Conservation (phyloP, 176 grass and related monocot species). For the Rhipidocladum racemiflorum region DNA sequence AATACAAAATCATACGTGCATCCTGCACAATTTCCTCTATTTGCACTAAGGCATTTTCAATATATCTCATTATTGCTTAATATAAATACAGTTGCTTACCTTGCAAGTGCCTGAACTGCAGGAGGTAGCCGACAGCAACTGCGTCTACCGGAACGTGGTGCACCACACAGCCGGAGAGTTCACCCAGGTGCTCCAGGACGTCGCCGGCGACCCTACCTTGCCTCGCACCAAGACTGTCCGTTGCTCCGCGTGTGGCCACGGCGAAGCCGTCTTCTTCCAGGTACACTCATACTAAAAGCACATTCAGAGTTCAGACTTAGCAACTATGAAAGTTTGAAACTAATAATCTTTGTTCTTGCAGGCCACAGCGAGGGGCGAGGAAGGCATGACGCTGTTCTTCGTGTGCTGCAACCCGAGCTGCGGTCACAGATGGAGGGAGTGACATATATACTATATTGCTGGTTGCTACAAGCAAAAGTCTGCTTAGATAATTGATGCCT, state of each 20-base stretch:
- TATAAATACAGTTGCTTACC: not conserved
- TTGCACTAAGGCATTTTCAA: not conserved
- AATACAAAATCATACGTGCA: too few species aligned
- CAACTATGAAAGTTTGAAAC: not conserved
- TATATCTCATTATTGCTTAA: not conserved
- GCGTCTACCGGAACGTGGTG: slow-evolving; percentile 59
- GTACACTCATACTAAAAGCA: not conserved
- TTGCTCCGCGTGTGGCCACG: slow-evolving; percentile 31
- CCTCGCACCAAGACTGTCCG: slow-evolving; percentile 16
- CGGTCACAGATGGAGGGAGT: slow-evolving; percentile 48
- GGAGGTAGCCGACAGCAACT: slow-evolving; percentile 54
- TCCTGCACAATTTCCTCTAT: not conserved
- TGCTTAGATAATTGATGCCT: not conserved
- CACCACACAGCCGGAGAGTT: slow-evolving; percentile 38
- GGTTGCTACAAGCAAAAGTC: not conserved
- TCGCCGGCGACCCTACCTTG: slow-evolving; percentile 18
- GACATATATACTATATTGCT: not conserved
- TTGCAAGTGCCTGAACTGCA: slow-evolving; percentile 5
- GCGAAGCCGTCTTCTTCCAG: slow-evolving; percentile 62
- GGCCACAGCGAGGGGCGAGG: slow-evolving; percentile 33
- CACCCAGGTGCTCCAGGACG: slow-evolving; percentile 19
- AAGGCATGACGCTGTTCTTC: slow-evolving; percentile 41
- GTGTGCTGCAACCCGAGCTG: slow-evolving; percentile 30
- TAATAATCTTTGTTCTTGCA: not conserved
- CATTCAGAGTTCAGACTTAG: not conserved